Percentiles rank a stretch among this genome's conserved stretches.
Evolutionary conservation across 305 asterid species (phyloP).

Genomic region (Fraxinus sp.): DNA sequence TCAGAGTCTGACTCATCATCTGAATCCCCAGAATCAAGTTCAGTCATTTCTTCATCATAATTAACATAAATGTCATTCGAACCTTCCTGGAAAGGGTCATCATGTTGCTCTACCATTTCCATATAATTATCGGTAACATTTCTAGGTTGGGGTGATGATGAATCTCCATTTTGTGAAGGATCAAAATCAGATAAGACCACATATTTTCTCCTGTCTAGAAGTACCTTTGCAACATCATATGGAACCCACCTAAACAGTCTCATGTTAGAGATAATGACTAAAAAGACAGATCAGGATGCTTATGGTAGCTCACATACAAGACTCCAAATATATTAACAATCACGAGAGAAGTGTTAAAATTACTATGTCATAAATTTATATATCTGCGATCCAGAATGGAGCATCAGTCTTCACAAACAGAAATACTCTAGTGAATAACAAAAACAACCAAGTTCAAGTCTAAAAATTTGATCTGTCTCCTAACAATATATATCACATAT

Average conservation of each 20-base stretch:
- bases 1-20: slow-evolving; percentile 60
- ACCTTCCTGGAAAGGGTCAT: slow-evolving; percentile 41
- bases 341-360: neutral
- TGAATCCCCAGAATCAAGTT: slow-evolving; percentile 60
- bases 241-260: slow-evolving; percentile 71
- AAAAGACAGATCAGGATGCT: neutral
- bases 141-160: slow-evolving; percentile 22
- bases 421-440: neutral
- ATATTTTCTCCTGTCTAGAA: slow-evolving; percentile 67
- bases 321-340: slow-evolving; percentile 2
- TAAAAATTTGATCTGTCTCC: neutral
- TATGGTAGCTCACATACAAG: neutral
- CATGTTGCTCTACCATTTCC: slow-evolving; percentile 57
- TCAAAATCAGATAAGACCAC: slow-evolving; percentile 67
- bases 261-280: slow-evolving; percentile 19
- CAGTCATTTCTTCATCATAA: slow-evolving; percentile 63
- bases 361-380: neutral
- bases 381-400: neutral
- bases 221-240: slow-evolving; percentile 67
- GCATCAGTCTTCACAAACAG: neutral
- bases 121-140: slow-evolving; percentile 33
- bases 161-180: slow-evolving; percentile 45
- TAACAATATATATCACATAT: neutral
- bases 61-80: slow-evolving; percentile 46
- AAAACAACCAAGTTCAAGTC: neutral